Conservation (phyloP, 495 filamentous ascomycete species). For the Neurospora africana region DNA sequence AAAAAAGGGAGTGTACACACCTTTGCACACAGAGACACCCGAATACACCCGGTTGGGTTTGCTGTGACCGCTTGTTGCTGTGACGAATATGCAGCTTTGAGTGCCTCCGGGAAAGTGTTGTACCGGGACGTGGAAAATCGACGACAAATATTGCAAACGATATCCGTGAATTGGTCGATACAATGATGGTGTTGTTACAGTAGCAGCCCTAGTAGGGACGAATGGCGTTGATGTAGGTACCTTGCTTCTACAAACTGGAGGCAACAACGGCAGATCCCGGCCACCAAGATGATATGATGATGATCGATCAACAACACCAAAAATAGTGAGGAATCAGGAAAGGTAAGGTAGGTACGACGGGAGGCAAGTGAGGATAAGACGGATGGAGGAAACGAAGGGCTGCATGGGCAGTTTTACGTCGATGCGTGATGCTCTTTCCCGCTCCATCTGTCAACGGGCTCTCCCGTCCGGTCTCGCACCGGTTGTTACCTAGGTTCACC, state of each 20-base stretch:
- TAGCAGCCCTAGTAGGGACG: neutral
- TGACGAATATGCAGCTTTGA: neutral
- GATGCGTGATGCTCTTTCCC: neutral
- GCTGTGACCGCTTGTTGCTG: neutral
- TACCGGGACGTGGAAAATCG: neutral
- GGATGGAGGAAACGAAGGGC: neutral
- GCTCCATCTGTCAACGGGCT: neutral
- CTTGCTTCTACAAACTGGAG: neutral
- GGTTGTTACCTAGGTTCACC: neutral
- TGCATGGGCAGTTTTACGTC: neutral
- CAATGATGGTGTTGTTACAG: neutral
- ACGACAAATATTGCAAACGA: neutral
- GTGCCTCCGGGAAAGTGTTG: neutral
- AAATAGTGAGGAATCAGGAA: neutral
- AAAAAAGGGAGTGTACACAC: neutral
- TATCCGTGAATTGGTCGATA: neutral
- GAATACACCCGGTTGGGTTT: neutral
- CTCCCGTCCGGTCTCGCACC: neutral
- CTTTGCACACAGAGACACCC: neutral
- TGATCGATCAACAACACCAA: neutral
- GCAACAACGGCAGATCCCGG: neutral
- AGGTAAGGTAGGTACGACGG: neutral
- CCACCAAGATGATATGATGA: neutral
- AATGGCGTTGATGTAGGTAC: neutral
- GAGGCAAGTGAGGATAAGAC: neutral